Evolutionary conservation across 768 basidiomycete genomes (phyloP).

Genomic region (Boletus vinaceobasis): DNA sequence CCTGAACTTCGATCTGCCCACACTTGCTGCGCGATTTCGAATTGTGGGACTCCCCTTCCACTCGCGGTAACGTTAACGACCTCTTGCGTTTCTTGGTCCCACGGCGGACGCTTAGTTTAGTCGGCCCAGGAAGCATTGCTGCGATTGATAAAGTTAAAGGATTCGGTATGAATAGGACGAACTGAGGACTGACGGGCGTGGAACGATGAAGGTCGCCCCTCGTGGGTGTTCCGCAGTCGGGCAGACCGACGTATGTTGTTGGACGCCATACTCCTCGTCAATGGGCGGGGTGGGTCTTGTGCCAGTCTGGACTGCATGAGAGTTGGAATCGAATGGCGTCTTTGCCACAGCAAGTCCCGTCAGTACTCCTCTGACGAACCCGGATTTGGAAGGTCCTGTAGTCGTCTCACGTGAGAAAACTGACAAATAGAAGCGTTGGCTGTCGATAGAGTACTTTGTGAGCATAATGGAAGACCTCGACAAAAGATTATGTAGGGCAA

Average conservation of each 20-base stretch:
- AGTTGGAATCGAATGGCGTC: background rate
- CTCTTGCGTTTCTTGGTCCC: constrained; percentile 11
- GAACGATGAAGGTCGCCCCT: background rate
- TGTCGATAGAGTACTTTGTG: too few relatives aligned
- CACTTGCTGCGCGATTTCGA: constrained; percentile 13
- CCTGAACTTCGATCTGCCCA: constrained; percentile 7
- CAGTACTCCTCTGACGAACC: constrained; percentile 8
- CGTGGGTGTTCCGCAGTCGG: constrained; percentile 11
- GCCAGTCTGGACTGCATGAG: constrained; percentile 18
- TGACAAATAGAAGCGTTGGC: background rate
- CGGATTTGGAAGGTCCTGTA: constrained; percentile 34
- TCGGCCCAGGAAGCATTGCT: constrained; percentile 1
- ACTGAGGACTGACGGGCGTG: constrained; percentile 15
- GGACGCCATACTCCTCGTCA: constrained; percentile 26
- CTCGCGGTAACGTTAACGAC: background rate
- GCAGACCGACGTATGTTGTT: constrained; percentile 20
- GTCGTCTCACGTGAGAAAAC: constrained; percentile 19
- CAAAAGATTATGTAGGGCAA: background rate
- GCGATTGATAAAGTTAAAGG: constrained; percentile 2
- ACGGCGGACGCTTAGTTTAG: background rate
- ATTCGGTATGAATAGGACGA: background rate
- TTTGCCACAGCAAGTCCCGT: background rate
- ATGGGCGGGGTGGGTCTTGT: constrained; percentile 10
- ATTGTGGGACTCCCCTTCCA: background rate
- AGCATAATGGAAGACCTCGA: background rate